Base-by-base conservation (phyloP, 2,329 filamentous ascomycete genomes). In the Xylariaceae sp. region DNA sequence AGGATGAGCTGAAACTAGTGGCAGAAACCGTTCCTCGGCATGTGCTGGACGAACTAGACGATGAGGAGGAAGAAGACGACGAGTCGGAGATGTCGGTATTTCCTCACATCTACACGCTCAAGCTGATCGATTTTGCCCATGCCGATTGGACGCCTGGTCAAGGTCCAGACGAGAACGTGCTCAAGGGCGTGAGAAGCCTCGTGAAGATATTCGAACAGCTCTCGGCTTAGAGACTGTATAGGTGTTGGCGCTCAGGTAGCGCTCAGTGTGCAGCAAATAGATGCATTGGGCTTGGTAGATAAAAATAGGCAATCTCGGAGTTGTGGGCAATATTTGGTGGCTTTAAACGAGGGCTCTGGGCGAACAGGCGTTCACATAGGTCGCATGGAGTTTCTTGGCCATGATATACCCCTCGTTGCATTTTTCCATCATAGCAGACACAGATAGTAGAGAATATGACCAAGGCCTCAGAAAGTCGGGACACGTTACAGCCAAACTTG, bases 81-180 rank as follows among this genome's bases (percentile, higher is more conserved):
- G 76, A 75, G 2, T 79, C 83, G 0, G 80, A 84, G 1, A 80
- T 83, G 75, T 80, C 47, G 66, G 73, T 54, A 66, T 69, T 59
- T 28, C 66, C 54, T 55, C 60, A 86, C 62, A 82, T 96, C 41
- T 90, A 87, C 63, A 81, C 84, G 12, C 78, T 97, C 45, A 94
- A 93, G 66, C 78, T 99, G 57, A 99, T 99, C 62, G 94, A 99
- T 69, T 99, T 99, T 77, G 94, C 94, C 1, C 94, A 99, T 71
- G 94, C 94, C 11, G 74, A 77, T 45, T 97, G 88, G 86, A 87
- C 84, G 1, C 88, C 89, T 0, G 90, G 90, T 1, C 73, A 87
- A 63, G 93, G 93, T 0, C 87, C 88, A 0, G 94, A 99, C 68
- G 87, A 96, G 71, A 97, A 97, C 65, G 75, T 81, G 13, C 75